Percentiles rank a stretch among this genome's conserved stretches.
phyloP scores from a whole-genome alignment of 2,329 filamentous ascomycete species.

The Colletotrichum australisinense region DNA sequence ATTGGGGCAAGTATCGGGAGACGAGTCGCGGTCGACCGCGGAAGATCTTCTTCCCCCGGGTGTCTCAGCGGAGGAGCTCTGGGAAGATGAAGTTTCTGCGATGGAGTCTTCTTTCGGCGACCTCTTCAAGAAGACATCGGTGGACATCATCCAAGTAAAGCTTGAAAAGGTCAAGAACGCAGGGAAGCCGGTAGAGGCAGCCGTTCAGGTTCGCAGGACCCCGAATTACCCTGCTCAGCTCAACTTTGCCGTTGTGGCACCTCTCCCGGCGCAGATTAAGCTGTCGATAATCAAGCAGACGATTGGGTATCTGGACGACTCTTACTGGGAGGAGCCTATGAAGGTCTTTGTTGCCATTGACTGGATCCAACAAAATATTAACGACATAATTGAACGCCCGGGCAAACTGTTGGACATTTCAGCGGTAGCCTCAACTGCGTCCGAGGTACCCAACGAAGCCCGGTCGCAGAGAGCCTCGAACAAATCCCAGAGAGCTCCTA shows the following conservation, averaged over 20 bases:
- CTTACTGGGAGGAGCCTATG: constrained; percentile 86
- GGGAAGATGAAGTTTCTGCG: constrained; percentile 87
- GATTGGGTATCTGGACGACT: constrained; percentile 75
- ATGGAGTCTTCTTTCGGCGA: constrained; percentile 89
- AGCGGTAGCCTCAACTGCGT: constrained; percentile 76
- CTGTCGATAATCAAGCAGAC: constrained; percentile 86
- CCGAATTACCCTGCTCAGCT: constrained; percentile 77
- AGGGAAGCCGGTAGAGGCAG: constrained; percentile 62
- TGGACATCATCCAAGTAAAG: constrained; percentile 76
- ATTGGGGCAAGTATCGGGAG: constrained; percentile 23
- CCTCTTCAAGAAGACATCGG: constrained; percentile 70
- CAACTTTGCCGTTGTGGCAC: constrained; percentile 76
- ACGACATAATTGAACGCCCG: constrained; percentile 84
- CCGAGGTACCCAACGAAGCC: constrained; percentile 57
- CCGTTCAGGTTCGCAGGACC: constrained; percentile 76
- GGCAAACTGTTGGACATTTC: constrained; percentile 88
- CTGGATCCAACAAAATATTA: constrained; percentile 89
- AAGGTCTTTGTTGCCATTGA: constrained; percentile 88
- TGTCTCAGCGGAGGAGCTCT: constrained; percentile 69
- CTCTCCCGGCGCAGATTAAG: constrained; percentile 91
- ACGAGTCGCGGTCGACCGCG: constrained; percentile 26
- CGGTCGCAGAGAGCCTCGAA: constrained; percentile 37
- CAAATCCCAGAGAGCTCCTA: constrained; percentile 59
- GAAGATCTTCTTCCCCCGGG: constrained; percentile 32
- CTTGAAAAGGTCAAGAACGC: constrained; percentile 68